These are phyloP conservation scores for Cyamopsis tetragonoloba DNA, from an alignment of 306 rosid species.

Conservation along the genomic window DNA sequence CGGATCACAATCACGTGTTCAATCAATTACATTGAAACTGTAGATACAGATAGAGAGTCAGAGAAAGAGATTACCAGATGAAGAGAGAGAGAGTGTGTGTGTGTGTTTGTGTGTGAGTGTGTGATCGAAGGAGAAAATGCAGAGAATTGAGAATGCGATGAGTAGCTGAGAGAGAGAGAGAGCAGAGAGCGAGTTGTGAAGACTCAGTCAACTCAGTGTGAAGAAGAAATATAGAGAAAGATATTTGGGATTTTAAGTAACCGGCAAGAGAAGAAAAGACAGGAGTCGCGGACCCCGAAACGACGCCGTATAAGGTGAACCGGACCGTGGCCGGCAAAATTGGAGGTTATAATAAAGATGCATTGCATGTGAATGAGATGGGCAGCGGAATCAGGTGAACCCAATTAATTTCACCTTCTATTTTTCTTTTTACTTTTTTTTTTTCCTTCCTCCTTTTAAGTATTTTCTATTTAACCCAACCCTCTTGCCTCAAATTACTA, in stretches of 20 bases:
- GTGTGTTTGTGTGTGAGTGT: background rate
- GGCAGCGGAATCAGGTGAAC: too few species aligned
- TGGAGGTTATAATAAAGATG: too few species aligned
- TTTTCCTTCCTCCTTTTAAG: too few species aligned
- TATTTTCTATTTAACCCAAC: too few species aligned
- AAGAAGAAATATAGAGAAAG: constrained; percentile 21
- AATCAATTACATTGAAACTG: background rate
- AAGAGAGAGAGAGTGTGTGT: background rate
- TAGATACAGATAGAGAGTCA: constrained; percentile 3
- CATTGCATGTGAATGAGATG: too few species aligned
- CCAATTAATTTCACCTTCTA: too few species aligned
- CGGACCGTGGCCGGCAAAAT: too few species aligned
- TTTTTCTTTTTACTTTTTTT: too few species aligned
- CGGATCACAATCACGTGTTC: constrained; percentile 9
- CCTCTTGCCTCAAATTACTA: too few species aligned
- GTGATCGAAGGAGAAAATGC: background rate
- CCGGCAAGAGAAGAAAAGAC: too few species aligned
- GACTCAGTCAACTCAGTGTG: constrained; percentile 39
- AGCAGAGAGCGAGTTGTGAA: constrained; percentile 21
- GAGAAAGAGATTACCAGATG: constrained; percentile 13
- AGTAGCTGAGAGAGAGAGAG: background rate
- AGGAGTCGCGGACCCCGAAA: too few species aligned
- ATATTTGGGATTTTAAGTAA: constrained; percentile 1
- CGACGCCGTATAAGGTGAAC: too few species aligned
- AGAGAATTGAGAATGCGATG: constrained; percentile 25